phyloP scores from a whole-genome alignment of 202 grass and related monocot genomes.

The Digitaria exilis region DNA sequence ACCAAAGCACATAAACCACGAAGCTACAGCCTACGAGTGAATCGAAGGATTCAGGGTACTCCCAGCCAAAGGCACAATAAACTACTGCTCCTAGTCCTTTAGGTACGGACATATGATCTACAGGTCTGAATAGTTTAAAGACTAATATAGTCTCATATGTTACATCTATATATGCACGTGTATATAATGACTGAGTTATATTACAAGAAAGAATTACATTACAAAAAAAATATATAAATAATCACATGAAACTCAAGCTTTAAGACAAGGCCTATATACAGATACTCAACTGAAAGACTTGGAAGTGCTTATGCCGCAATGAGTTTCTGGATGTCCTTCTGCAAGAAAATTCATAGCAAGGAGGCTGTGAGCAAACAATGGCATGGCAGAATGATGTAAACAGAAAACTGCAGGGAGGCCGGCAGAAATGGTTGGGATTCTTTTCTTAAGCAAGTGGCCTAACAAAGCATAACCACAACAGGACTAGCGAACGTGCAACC shows the following conservation, averaged over 20 bases:
- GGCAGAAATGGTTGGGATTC: not conserved
- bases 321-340: conserved; percentile 97
- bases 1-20: not conserved
- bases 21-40: not conserved
- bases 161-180: conserved; percentile 33
- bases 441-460: conserved; percentile 14
- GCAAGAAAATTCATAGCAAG: conserved; percentile 45
- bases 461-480: conserved; percentile 18
- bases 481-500: not conserved
- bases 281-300: conserved; percentile 33
- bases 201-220: conserved; percentile 29
- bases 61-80: not conserved
- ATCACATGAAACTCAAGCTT: conserved; percentile 22
- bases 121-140: not conserved
- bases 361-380: conserved; percentile 9
- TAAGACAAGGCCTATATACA: conserved; percentile 28
- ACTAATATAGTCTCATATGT: conserved; percentile 20
- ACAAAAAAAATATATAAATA: not conserved
- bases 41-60: not conserved
- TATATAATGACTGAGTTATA: conserved; percentile 30
- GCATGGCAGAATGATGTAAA: not conserved
- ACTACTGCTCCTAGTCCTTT: not conserved
- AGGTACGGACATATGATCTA: not conserved
- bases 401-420: not conserved
- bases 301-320: conserved; percentile 51